A percentile compares a stretch with the other conserved stretches of the same genome.
phyloP scores from a whole-genome alignment of 352 stramenopile genomes.

The Phytophthora pini region DNA sequence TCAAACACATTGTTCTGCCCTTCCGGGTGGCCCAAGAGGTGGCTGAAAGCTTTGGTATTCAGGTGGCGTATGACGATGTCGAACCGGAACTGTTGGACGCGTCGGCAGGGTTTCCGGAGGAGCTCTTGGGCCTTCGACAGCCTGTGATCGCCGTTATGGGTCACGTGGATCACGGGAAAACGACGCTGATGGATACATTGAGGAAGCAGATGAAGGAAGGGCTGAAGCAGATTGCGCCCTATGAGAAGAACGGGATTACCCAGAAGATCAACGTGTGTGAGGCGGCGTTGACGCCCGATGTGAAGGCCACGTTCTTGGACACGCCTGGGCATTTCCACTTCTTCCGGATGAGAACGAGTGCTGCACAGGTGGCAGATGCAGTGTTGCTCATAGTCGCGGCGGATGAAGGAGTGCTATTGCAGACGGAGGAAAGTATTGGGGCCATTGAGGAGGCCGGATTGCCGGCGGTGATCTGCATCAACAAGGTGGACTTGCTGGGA shows the following conservation, averaged over 20 bases:
- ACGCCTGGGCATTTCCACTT: constrained; percentile 99
- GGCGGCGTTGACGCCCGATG: constrained; percentile 82
- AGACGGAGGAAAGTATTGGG: constrained; percentile 98
- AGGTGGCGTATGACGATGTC: constrained; percentile 66
- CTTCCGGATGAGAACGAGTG: constrained; percentile 97
- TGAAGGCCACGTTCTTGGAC: constrained; percentile 97
- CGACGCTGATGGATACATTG: constrained; percentile 98
- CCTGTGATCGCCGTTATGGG: constrained; percentile 99
- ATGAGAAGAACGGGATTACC: constrained; percentile 98
- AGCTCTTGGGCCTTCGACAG: constrained; percentile 55
- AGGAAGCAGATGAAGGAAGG: constrained; percentile 55
- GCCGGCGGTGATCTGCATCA: constrained; percentile 84
- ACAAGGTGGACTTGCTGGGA: constrained; percentile 86
- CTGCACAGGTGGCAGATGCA: constrained; percentile 98
- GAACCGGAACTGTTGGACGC: constrained; percentile 53
- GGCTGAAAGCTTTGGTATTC: constrained; percentile 46
- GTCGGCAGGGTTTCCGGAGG: constrained; percentile 22
- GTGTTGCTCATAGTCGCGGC: constrained; percentile 97
- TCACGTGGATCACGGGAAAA: constrained; percentile 99
- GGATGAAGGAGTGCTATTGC: constrained; percentile 98
- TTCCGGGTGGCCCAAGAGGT: constrained; percentile 68
- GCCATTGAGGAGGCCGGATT: constrained; percentile 80
- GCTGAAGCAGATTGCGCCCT: constrained; percentile 80
- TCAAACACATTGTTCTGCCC: constrained; percentile 80
- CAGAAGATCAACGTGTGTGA: constrained; percentile 98